Percentiles rank a stretch among this genome's conserved stretches.
phyloP scores from a whole-genome alignment of 2,329 filamentous ascomycete species.

The Coniochaeta sp. region DNA sequence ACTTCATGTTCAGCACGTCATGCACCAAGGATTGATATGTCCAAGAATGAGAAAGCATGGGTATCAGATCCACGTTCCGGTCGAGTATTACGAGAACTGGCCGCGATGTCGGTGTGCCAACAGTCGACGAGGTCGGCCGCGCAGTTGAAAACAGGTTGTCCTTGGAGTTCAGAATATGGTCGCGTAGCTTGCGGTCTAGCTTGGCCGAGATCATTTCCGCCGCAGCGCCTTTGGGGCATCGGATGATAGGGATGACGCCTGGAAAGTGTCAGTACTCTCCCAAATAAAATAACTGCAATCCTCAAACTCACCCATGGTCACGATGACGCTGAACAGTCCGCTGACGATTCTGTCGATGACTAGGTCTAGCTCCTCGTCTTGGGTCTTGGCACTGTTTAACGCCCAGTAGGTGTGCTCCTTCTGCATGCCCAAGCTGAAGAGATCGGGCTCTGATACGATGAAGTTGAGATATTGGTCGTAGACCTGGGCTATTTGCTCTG shows the following conservation, averaged over 20 bases:
- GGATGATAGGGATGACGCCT: conserved; percentile 90
- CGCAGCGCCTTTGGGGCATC: conserved; percentile 86
- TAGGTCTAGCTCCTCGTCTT: conserved; percentile 80
- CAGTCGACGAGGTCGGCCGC: conserved; percentile 47
- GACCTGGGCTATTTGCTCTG: conserved; percentile 85
- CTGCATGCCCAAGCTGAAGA: conserved; percentile 90
- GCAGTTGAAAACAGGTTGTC: conserved; percentile 81
- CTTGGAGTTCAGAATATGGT: conserved; percentile 96
- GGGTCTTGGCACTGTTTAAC: conserved; percentile 88
- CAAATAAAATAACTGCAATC: not conserved
- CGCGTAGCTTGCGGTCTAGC: conserved; percentile 88
- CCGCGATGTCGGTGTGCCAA: conserved; percentile 62
- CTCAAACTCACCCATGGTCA: conserved; percentile 75
- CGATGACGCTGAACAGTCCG: conserved; percentile 93
- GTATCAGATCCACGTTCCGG: conserved; percentile 89
- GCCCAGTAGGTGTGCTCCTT: conserved; percentile 90
- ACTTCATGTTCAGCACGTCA: conserved; percentile 46
- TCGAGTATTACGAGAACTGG: conserved; percentile 92
- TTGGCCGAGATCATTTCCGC: conserved; percentile 93
- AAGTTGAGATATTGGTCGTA: conserved; percentile 98
- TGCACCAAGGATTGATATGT: conserved; percentile 77
- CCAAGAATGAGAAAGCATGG: conserved; percentile 95
- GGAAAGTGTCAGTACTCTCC: conserved; percentile 15
- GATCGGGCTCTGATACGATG: conserved; percentile 87
- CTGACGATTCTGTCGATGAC: conserved; percentile 89